A percentile compares a stretch with the other conserved stretches of the same genome.
Conservation (phyloP, 1,284 basidiomycete species). For the Paramarasmius palmivorus region DNA sequence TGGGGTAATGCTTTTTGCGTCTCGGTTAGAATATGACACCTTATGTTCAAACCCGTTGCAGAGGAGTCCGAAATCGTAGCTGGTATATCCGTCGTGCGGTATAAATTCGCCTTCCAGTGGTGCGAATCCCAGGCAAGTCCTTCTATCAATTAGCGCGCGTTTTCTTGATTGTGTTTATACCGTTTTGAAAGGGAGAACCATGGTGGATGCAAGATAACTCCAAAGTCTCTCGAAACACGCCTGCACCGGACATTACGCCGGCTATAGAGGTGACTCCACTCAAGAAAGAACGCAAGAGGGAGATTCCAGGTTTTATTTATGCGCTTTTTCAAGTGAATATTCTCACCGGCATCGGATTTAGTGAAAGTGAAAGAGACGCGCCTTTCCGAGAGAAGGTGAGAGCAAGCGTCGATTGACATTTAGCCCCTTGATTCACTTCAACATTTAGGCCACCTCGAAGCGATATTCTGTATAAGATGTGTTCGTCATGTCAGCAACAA, state of each 20-base stretch:
- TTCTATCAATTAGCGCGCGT: neutral
- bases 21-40: constrained; percentile 1
- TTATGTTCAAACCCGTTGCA: constrained; percentile 60
- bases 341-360: neutral
- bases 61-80: constrained; percentile 38
- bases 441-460: constrained; percentile 2
- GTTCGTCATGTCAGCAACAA: constrained; percentile 34
- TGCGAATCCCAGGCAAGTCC: constrained; percentile 60
- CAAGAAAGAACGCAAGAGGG: too few relatives aligned
- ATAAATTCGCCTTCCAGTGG: constrained; percentile 82
- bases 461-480: constrained; percentile 21
- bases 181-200: constrained; percentile 35
- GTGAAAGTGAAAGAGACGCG: constrained; percentile 6
- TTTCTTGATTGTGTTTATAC: neutral
- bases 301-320: constrained; percentile 8
- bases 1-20: constrained; percentile 53
- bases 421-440: neutral
- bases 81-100: constrained; percentile 55
- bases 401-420: too few relatives aligned
- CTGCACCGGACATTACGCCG: too few relatives aligned
- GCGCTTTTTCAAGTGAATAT: neutral
- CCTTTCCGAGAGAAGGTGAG: constrained; percentile 10
- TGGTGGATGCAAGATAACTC: constrained; percentile 47
- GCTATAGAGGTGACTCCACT: too few relatives aligned
- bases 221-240: neutral